A percentile compares a stretch with the other conserved stretches of the same genome.
Evolutionary conservation across 2,329 filamentous ascomycete genomes (phyloP).

Genomic region (Hirsutella rhossiliensis): DNA sequence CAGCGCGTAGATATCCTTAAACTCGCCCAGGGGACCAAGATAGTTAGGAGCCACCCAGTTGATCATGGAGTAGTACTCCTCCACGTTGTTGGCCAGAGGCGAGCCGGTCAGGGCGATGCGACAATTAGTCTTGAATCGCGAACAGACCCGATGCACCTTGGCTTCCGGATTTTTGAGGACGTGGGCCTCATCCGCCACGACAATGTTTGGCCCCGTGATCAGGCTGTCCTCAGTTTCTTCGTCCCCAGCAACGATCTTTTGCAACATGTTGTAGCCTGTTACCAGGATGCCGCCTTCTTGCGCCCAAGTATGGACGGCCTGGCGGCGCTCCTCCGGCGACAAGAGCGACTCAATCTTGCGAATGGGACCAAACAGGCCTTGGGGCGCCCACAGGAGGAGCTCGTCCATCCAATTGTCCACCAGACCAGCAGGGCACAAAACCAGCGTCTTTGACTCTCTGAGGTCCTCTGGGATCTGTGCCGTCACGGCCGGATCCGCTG

Average conservation of each 20-base stretch:
- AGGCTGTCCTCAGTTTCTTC: slow-evolving; percentile 34
- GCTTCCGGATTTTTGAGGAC: slow-evolving; percentile 55
- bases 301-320: slow-evolving; percentile 46
- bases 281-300: slow-evolving; percentile 59
- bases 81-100: slow-evolving; percentile 71
- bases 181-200: slow-evolving; percentile 82
- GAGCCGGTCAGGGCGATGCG: slow-evolving; percentile 81
- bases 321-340: slow-evolving; percentile 23
- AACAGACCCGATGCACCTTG: slow-evolving; percentile 39
- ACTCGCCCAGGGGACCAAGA: slow-evolving; percentile 56
- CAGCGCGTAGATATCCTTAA: slow-evolving; percentile 54
- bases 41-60: slow-evolving; percentile 77
- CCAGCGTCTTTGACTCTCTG: slow-evolving; percentile 48
- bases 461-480: slow-evolving; percentile 59
- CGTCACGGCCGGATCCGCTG: slow-evolving; percentile 40
- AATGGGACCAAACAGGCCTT: slow-evolving; percentile 40
- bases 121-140: slow-evolving; percentile 50
- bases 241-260: slow-evolving; percentile 17
- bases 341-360: slow-evolving; percentile 38
- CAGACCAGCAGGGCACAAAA: slow-evolving; percentile 65
- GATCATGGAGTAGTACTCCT: slow-evolving; percentile 79
- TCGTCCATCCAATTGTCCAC: slow-evolving; percentile 80
- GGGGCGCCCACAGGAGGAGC: slow-evolving; percentile 55
- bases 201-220: slow-evolving; percentile 51
- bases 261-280: slow-evolving; percentile 61